Evolutionary conservation across 78 protist species (phyloP), one percentile per base, ranked within the genome.

Genomic region (Salpingoeca rosetta): DNA sequence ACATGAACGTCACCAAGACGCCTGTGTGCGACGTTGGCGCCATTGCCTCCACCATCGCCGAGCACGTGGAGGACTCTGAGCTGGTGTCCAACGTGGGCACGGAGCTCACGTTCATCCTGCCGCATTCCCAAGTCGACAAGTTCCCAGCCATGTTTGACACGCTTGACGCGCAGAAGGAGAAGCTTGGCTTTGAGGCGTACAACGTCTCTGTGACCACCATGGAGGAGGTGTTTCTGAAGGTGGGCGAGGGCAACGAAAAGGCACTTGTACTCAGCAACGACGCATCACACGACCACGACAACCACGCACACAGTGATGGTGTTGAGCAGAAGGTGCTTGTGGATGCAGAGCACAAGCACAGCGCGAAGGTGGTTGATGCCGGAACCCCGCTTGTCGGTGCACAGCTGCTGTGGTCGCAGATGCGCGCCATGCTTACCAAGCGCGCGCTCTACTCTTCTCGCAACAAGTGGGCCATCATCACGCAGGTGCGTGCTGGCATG

Each of bases 151-250:
- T 89, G 75, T 80, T 89, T 17, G 76, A 12, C 73, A 44, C 36
- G 43, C 25, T 89, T 0, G 88, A 85, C 26, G 38, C 0, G 26
- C n/a, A 11, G 42, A 0, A 7, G 81, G 41, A 35, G 42, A 72
- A 65, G 36, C 81, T 89, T 10, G 86, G 80, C 56, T 56, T 88
- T 39, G 7, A 3, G 0, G 7, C 40, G 25, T 88, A 28, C 75
- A 83, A 88, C 73, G 73, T 90, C 10, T 27, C 75, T 35, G 11
- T 78, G 74, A 87, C 90, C 36, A 90, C 93, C 1, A 74, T 90
- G 37, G 93, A 90, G 84, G 93, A 90, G 37, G 93, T 90, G 41
- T 90, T 89, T 43, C 37, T 89, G 45, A 43, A 56, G 39, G 85
- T 86, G 41, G 85, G 88, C 40, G 84, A 82, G 56, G 65, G 65